Conservation (phyloP, 2,329 filamentous ascomycete species). For the Phialophora verrucosa region DNA sequence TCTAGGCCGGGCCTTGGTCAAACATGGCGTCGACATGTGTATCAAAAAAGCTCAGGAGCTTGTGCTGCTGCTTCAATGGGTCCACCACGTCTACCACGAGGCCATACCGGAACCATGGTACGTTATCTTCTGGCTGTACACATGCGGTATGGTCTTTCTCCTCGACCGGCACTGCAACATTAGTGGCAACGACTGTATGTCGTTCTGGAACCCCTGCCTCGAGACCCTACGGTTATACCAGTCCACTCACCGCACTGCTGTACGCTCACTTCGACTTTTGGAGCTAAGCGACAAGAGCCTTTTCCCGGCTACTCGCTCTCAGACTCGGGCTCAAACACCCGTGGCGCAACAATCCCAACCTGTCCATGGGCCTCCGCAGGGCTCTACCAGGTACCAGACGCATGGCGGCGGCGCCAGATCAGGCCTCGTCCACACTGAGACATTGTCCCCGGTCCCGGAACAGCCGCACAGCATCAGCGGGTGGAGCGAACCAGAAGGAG, state of each 20-base stretch:
- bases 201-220: constrained; percentile 2
- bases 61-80: constrained; percentile 3
- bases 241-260: constrained; percentile 1
- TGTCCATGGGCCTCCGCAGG: not conserved
- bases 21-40: constrained; percentile 4
- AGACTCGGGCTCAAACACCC: not conserved
- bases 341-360: not conserved
- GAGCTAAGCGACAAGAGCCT: constrained; percentile 2
- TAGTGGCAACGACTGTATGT: not conserved
- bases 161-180: constrained; percentile 2
- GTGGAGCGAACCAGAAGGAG: not conserved
- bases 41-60: constrained; percentile 15
- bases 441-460: not conserved
- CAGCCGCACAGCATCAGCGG: not conserved
- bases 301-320: not conserved
- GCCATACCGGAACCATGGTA: constrained; percentile 12
- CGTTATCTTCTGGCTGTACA: constrained; percentile 14
- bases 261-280: constrained; percentile 1
- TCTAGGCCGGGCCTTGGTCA: not conserved
- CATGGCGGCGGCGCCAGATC: not conserved
- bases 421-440: not conserved
- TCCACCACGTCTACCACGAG: not conserved
- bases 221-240: not conserved
- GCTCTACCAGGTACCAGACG: not conserved
- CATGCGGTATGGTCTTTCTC: constrained; percentile 11